Conservation (phyloP, 2,329 filamentous ascomycete species). For the Didymella exigua region DNA sequence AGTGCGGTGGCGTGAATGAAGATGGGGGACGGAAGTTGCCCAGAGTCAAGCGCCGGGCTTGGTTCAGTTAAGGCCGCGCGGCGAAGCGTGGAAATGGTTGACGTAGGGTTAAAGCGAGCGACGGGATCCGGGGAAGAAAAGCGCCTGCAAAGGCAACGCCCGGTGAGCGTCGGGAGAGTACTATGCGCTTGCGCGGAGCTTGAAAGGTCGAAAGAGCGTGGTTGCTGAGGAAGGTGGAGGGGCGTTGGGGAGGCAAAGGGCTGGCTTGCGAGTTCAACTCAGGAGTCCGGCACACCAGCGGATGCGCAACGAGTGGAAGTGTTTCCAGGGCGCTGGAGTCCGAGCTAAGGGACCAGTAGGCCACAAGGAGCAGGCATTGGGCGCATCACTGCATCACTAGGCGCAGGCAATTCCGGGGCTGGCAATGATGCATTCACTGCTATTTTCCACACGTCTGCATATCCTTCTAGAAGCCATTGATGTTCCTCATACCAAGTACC, state of each 20-base stretch:
- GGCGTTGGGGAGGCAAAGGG: conserved; percentile 5
- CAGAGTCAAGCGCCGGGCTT: conserved; percentile 35
- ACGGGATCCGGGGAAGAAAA: conserved; percentile 26
- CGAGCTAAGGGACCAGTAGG: conserved; percentile 5
- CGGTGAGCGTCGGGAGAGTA: conserved; percentile 4
- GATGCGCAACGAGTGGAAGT: conserved; percentile 8
- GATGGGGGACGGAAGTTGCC: conserved; percentile 17
- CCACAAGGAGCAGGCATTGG: conserved; percentile 10
- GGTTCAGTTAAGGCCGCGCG: conserved; percentile 17
- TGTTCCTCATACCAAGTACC: not conserved
- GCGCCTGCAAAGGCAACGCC: conserved; percentile 12
- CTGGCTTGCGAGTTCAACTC: conserved; percentile 2
- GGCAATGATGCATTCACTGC: not conserved
- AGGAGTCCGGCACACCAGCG: conserved; percentile 2
- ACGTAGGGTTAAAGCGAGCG: conserved; percentile 38
- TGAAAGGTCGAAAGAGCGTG: conserved; percentile 13
- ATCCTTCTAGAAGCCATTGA: not conserved
- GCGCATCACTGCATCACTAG: not conserved
- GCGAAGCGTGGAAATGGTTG: conserved; percentile 21
- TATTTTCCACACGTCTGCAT: not conserved
- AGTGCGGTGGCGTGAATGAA: conserved; percentile 14
- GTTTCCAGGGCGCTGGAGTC: conserved; percentile 5
- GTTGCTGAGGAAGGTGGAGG: conserved; percentile 14
- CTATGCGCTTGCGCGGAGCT: conserved; percentile 8
- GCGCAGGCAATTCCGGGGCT: conserved; percentile 1